A percentile compares a stretch with the other conserved stretches of the same genome.
phyloP scores from a whole-genome alignment of 371 early-diverging fungal genomes.

The Apophysomyces elegans region DNA sequence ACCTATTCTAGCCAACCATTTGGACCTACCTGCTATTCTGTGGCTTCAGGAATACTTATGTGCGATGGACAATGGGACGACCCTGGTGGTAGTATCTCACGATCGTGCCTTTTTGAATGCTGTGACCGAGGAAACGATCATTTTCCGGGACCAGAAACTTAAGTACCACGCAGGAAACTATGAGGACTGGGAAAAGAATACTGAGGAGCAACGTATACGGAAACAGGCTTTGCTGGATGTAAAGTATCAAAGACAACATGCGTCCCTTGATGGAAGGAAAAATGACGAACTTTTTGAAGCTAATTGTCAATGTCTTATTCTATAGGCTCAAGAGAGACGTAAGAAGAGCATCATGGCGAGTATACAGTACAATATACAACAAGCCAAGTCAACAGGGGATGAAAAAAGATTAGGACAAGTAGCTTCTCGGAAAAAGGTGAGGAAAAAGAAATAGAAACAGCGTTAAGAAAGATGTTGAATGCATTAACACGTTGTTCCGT shows the following conservation, averaged over 20 bases:
- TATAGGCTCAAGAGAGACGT: constrained; percentile 59
- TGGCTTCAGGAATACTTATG: constrained; percentile 78
- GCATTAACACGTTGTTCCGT: too few relatives aligned
- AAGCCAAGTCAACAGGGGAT: constrained; percentile 74
- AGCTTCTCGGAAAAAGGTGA: constrained; percentile 77
- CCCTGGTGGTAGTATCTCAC: constrained; percentile 80
- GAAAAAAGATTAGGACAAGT: constrained; percentile 77
- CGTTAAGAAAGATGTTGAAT: too few relatives aligned
- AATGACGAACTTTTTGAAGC: not conserved
- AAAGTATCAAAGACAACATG: constrained; percentile 13
- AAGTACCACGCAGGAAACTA: constrained; percentile 78
- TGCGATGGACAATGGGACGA: constrained; percentile 51
- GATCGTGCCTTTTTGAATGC: constrained; percentile 78
- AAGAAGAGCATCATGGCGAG: constrained; percentile 63
- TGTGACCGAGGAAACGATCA: constrained; percentile 74
- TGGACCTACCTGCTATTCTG: constrained; percentile 79
- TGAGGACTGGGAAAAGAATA: constrained; percentile 67
- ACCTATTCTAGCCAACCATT: constrained; percentile 58
- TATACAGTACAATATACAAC: constrained; percentile 66
- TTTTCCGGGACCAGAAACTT: constrained; percentile 65
- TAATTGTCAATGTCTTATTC: not conserved
- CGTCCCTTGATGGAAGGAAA: not conserved
- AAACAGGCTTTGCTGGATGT: constrained; percentile 57
- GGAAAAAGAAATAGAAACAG: too few relatives aligned
- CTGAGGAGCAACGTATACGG: constrained; percentile 59